Conservation (phyloP, 2,329 filamentous ascomycete species). For the Aspergillus fijiensis region DNA sequence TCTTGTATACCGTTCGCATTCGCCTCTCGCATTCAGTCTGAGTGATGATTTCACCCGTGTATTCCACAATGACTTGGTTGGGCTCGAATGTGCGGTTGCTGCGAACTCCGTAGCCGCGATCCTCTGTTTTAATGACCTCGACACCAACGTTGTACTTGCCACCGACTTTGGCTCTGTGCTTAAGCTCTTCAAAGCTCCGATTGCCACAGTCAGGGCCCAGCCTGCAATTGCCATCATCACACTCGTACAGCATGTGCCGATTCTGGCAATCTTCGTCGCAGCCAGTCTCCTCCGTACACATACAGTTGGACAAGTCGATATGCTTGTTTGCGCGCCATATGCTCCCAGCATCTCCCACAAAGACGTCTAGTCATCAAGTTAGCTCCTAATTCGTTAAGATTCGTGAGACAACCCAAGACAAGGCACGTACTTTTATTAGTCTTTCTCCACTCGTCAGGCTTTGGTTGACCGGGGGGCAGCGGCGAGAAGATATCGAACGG, state of each 20-base stretch:
- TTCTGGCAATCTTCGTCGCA: constrained; percentile 93
- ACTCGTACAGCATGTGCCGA: constrained; percentile 95
- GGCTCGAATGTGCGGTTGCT: constrained; percentile 84
- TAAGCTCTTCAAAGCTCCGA: constrained; percentile 79
- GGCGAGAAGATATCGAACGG: constrained; percentile 90
- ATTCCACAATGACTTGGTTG: constrained; percentile 96
- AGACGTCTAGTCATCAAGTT: constrained; percentile 66
- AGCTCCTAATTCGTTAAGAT: constrained; percentile 22
- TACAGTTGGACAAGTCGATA: constrained; percentile 73
- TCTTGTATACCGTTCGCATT: constrained; percentile 90
- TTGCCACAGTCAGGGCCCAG: constrained; percentile 79
- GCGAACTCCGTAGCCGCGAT: constrained; percentile 88
- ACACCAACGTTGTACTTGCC: constrained; percentile 90
- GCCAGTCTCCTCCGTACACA: constrained; percentile 73
- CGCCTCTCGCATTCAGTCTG: constrained; percentile 88
- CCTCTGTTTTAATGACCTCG: constrained; percentile 86
- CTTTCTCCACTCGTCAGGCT: constrained; percentile 89
- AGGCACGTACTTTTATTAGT: constrained; percentile 76
- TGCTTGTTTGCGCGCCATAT: constrained; percentile 79
- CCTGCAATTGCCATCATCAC: constrained; percentile 84
- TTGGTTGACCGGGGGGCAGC: constrained; percentile 78
- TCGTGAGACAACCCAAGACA: neutral
- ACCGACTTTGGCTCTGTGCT: constrained; percentile 70
- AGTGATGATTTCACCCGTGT: constrained; percentile 96
- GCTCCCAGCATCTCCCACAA: constrained; percentile 77